A percentile compares a stretch with the other conserved stretches of the same genome.
These are phyloP conservation scores for Pilasporangium apinafurcum DNA, from an alignment of 352 stramenopile species.

Conservation along the genomic window DNA sequence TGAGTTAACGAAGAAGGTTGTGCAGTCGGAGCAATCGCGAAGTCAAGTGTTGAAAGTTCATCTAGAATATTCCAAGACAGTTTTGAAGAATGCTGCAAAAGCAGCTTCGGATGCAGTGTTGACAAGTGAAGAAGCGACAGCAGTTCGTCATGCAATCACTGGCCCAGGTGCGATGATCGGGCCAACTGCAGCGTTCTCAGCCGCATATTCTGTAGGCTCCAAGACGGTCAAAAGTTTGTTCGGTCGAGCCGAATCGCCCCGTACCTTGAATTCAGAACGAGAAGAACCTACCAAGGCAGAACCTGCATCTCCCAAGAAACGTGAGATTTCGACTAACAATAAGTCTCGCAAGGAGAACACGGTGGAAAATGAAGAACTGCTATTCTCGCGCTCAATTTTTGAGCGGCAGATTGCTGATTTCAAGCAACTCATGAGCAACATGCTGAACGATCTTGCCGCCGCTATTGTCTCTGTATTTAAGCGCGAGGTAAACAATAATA, in stretches of 20 bases:
- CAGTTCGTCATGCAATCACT: conserved; percentile 58
- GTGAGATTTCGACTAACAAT: background rate
- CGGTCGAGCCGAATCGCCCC: conserved; percentile 6
- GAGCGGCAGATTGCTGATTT: conserved; percentile 50
- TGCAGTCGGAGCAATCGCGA: conserved; percentile 43
- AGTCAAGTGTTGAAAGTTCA: conserved; percentile 56
- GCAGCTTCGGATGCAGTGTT: conserved; percentile 49
- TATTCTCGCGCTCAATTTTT: conserved; percentile 74
- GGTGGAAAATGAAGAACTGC: conserved; percentile 37
- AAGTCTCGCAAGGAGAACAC: conserved; percentile 6
- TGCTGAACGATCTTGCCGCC: conserved; percentile 22
- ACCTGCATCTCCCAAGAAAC: background rate
- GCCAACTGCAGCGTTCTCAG: conserved; percentile 55
- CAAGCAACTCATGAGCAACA: conserved; percentile 16
- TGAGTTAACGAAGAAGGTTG: conserved; percentile 51
- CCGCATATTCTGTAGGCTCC: conserved; percentile 67
- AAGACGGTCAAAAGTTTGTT: conserved; percentile 74
- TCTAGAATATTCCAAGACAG: conserved; percentile 40
- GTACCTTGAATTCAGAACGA: background rate
- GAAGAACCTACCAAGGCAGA: background rate
- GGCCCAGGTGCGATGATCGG: conserved; percentile 68
- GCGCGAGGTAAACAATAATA: conserved; percentile 16
- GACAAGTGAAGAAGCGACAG: conserved; percentile 55
- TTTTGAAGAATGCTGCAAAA: conserved; percentile 35
- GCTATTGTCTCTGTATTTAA: conserved; percentile 13